Evolutionary conservation across 129 eudicot species (phyloP).

Genomic region (Pittosporum tobira): DNA sequence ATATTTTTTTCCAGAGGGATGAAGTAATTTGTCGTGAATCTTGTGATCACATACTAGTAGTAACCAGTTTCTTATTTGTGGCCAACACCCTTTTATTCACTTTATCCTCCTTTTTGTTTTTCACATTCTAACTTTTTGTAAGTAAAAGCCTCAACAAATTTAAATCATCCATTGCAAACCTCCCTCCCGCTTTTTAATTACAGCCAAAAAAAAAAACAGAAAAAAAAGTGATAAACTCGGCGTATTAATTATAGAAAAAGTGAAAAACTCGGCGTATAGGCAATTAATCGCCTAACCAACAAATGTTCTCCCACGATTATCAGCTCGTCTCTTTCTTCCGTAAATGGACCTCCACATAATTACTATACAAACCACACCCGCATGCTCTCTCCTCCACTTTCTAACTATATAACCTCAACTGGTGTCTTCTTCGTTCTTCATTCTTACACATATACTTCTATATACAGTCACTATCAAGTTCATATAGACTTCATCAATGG

Average conservation of each 20-base stretch:
- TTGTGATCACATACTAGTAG: too few relatives aligned
- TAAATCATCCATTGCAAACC: not conserved
- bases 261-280: not conserved
- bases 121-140: not conserved
- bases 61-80: not conserved
- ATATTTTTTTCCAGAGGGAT: too few relatives aligned
- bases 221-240: not conserved
- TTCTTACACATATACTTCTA: not conserved
- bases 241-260: not conserved
- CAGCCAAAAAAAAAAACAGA: too few relatives aligned
- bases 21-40: too few relatives aligned
- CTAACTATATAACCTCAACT: conserved; percentile 9
- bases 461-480: conserved; percentile 2
- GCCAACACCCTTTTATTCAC: not conserved
- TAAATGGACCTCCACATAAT: not conserved
- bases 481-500: not conserved
- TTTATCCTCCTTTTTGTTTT: too few relatives aligned
- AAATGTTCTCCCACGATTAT: conserved; percentile 3
- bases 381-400: not conserved
- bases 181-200: not conserved
- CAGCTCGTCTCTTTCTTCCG: conserved; percentile 19
- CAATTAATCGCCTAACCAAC: not conserved
- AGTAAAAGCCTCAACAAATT: not conserved
- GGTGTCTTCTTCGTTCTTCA: not conserved
- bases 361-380: not conserved